Evolutionary conservation across 1,284 basidiomycete genomes (phyloP).

Genomic region (Leccinum solheimii): DNA sequence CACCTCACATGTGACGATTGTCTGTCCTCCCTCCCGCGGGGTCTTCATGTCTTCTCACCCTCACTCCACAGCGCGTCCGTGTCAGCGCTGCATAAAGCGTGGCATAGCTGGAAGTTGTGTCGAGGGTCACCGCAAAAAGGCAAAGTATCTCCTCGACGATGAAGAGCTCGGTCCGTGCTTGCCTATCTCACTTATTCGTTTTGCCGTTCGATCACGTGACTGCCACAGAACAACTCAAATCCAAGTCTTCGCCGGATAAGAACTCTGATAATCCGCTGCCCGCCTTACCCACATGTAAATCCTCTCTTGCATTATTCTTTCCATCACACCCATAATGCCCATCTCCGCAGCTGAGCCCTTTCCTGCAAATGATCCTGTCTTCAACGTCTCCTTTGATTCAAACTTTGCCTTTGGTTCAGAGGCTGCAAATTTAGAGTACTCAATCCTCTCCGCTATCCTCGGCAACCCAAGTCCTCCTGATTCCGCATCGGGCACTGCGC

Average conservation of each 20-base stretch:
- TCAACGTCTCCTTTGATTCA: conserved; percentile 61
- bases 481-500: conserved; percentile 43
- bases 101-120: conserved; percentile 87
- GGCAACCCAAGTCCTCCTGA: conserved; percentile 72
- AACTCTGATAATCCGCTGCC: conserved; percentile 28
- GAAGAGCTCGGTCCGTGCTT: conserved; percentile 77
- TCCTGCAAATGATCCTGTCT: conserved; percentile 58
- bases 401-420: conserved; percentile 78
- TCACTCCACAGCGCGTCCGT: conserved; percentile 76
- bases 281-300: conserved; percentile 35
- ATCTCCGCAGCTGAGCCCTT: conserved; percentile 46
- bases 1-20: conserved; percentile 98
- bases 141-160: conserved; percentile 93
- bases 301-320: not conserved
- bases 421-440: conserved; percentile 89
- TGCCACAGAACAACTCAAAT: conserved; percentile 58
- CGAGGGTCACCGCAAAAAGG: conserved; percentile 96
- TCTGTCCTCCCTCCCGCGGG: conserved; percentile 41
- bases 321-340: conserved; percentile 7
- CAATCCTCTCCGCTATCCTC: conserved; percentile 88
- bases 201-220: conserved; percentile 41
- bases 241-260: conserved; percentile 32
- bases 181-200: conserved; percentile 24
- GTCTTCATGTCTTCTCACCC: conserved; percentile 18
- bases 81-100: conserved; percentile 92